Conservation (phyloP, 2,329 filamentous ascomycete genomes). For the Botrytis fabae region DNA sequence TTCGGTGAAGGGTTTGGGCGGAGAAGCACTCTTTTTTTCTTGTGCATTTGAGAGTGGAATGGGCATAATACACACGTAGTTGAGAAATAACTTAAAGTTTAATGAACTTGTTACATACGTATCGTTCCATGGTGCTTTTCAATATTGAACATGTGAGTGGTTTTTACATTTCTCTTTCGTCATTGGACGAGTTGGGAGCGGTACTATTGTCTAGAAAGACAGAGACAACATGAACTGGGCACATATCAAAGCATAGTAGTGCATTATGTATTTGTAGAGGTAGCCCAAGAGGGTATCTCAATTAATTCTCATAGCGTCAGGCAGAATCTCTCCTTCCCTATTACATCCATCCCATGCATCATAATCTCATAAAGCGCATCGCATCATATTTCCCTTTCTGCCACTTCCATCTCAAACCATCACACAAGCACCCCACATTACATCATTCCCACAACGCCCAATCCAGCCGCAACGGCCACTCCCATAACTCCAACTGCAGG, state of each 20-base stretch:
- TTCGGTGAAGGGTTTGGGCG: background rate
- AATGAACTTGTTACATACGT: slow-evolving; percentile 14
- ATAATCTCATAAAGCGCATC: slow-evolving; percentile 2
- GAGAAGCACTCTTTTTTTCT: background rate
- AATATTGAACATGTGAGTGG: background rate
- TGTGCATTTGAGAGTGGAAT: slow-evolving; percentile 12
- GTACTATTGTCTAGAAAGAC: background rate
- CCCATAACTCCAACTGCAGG: slow-evolving; percentile 24
- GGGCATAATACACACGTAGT: slow-evolving; percentile 15
- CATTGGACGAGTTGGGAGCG: background rate
- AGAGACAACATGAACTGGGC: background rate
- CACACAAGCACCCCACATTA: slow-evolving; percentile 2
- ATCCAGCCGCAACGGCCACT: slow-evolving; percentile 21
- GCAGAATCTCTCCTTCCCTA: background rate
- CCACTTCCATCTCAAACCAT: background rate
- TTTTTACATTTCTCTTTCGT: background rate
- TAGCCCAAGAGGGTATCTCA: slow-evolving; percentile 5
- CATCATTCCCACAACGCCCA: slow-evolving; percentile 18
- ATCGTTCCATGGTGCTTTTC: background rate
- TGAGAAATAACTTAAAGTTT: slow-evolving; percentile 17
- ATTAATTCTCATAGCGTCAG: no score
- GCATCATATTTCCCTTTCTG: background rate
- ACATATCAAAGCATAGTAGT: background rate
- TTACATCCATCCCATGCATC: background rate
- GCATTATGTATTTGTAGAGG: background rate